phyloP scores from a whole-genome alignment of 495 filamentous ascomycete species.

The Venustampulla echinocandica region DNA sequence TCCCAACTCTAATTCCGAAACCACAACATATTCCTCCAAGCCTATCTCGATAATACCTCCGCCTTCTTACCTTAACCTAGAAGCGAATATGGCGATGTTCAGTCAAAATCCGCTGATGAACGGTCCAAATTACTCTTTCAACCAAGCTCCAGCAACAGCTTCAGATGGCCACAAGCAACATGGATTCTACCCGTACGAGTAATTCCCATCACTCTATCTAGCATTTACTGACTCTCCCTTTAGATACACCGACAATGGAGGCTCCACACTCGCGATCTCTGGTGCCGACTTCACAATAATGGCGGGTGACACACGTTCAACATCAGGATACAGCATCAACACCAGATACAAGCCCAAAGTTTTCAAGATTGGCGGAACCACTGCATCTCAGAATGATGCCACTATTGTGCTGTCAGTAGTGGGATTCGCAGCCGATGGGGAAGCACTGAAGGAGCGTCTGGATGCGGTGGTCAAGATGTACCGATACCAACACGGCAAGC shows the following conservation, averaged over 20 bases:
- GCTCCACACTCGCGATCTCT: slow-evolving; percentile 89
- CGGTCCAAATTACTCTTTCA: slow-evolving; percentile 52
- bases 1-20: slow-evolving; percentile 2
- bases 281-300: slow-evolving; percentile 91
- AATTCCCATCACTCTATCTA: slow-evolving; percentile 5
- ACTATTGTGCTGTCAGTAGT: slow-evolving; percentile 86
- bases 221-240: slow-evolving; percentile 10
- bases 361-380: slow-evolving; percentile 89
- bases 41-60: not conserved
- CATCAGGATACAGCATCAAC: slow-evolving; percentile 97
- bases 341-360: slow-evolving; percentile 88
- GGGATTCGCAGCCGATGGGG: slow-evolving; percentile 89
- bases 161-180: slow-evolving; percentile 52
- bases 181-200: slow-evolving; percentile 84
- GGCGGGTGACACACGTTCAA: slow-evolving; percentile 91
- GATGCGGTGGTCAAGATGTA: slow-evolving; percentile 95
- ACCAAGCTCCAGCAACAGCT: slow-evolving; percentile 38
- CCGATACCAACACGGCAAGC: slow-evolving; percentile 86
- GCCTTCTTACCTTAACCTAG: not conserved
- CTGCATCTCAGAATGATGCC: slow-evolving; percentile 70
- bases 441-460: slow-evolving; percentile 79
- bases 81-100: slow-evolving; percentile 43
- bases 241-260: slow-evolving; percentile 96
- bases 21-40: not conserved
- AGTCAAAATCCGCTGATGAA: slow-evolving; percentile 54